Evolutionary conservation across 495 filamentous ascomycete species (phyloP), one percentile per base, ranked within the genome.

Genomic region (Talaromyces ruber): DNA sequence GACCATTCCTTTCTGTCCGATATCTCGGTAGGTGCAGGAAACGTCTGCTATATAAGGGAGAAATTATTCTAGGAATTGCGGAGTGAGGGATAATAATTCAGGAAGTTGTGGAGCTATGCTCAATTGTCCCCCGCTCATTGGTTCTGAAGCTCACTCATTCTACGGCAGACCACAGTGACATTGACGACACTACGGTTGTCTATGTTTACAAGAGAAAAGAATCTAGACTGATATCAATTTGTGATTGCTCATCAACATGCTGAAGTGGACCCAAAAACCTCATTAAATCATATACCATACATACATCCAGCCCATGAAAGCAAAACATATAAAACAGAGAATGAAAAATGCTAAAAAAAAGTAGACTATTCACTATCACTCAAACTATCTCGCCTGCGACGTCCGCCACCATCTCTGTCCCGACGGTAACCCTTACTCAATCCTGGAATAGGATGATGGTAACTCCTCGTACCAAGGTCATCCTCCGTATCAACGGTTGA

Each of bases 361-460:
- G 1, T 34, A 57, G 22, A 59, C 34, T 43, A 59, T 9, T 81
- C 80, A 65, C 79, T 86, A 67, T 83, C 85, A 72, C 77, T 85
- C 67, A 82, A 71, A 71, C 79, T 85, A 65, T 80, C 78, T 59
- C 71, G 66, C 30, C 72, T 70, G 64, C 70, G 70, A 21, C 74
- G 66, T 30, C 78, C 67, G 53, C 72, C 67, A 12, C 75, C 72
- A 60, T 79, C 76, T 21, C 51, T 26, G 26, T 63, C 61, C 30
- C 74, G 74, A 21, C 78, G 76, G 63, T 79, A 80, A 3, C 75
- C 77, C 62, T 77, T 76, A 32, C 80, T 86, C 67, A 93, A 72
- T 1, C 90, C 90, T 0, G 91, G 89, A 64, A 93, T 90, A 1
- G 86, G 80, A 71, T 93, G 90, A 63, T 81, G 83, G 70, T 96